Percentiles rank a stretch among this genome's conserved stretches.
Evolutionary conservation across 495 filamentous ascomycete species (phyloP).

Genomic region (Endocarpon pusillum): DNA sequence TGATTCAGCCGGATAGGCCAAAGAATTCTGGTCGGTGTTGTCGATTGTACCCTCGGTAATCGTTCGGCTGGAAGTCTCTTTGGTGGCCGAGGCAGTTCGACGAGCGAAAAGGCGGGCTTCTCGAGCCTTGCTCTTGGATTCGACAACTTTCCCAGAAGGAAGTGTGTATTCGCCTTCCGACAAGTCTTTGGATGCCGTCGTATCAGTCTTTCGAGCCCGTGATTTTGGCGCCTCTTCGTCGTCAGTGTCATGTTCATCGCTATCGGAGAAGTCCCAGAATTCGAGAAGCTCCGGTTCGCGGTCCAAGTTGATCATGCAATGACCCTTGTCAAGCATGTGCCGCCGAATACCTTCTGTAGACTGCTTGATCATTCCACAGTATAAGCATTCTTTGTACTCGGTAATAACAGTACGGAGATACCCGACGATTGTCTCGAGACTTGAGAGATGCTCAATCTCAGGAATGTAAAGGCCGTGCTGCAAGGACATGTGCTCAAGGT

Average conservation of each 20-base stretch:
- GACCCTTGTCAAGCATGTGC: conserved; percentile 2
- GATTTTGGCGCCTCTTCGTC: conserved; percentile 1
- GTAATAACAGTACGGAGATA: conserved; percentile 2
- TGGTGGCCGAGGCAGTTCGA: conserved; percentile 1
- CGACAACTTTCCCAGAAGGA: conserved; percentile 2
- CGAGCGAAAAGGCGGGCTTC: conserved; percentile 1
- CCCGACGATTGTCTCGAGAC: conserved; percentile 2
- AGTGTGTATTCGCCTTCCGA: conserved; percentile 3
- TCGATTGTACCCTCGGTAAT: neutral
- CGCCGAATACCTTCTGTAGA: conserved; percentile 1
- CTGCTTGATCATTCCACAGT: conserved; percentile 2
- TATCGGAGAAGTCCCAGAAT: conserved; percentile 5
- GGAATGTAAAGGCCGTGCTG: conserved; percentile 2
- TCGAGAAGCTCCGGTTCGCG: conserved; percentile 2
- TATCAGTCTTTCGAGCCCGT: conserved; percentile 1
- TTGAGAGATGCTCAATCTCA: conserved; percentile 3
- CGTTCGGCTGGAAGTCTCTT: conserved; percentile 1
- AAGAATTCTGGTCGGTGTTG: neutral
- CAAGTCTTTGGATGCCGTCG: neutral
- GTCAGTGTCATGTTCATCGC: conserved; percentile 13
- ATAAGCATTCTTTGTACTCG: conserved; percentile 3
- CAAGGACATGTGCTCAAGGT: conserved; percentile 1
- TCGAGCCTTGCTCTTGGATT: conserved; percentile 2
- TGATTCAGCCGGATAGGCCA: neutral
- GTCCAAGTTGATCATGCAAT: conserved; percentile 2